phyloP scores from a whole-genome alignment of 257 asterid species.

The Craterostigma plantagineum region DNA sequence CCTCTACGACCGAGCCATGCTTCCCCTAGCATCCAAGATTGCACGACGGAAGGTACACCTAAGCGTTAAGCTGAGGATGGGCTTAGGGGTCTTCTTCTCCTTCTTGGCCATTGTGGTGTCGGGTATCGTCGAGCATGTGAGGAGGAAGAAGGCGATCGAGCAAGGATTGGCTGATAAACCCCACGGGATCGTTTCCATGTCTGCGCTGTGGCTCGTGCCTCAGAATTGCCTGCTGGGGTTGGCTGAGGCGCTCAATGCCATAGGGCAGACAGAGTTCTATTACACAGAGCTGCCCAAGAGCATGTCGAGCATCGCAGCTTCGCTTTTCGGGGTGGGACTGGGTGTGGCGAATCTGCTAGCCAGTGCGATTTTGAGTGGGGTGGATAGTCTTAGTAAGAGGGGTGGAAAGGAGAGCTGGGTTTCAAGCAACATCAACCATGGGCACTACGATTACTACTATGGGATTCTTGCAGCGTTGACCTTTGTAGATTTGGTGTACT shows the following conservation, averaged over 20 bases:
- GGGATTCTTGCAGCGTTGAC: slow-evolving; percentile 41
- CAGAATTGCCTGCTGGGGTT: slow-evolving; percentile 37
- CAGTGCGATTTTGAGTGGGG: slow-evolving; percentile 28
- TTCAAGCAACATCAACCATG: slow-evolving; percentile 42
- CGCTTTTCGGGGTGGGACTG: slow-evolving; percentile 21
- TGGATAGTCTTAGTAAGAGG: slow-evolving; percentile 16
- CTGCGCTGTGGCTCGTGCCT: slow-evolving; percentile 64
- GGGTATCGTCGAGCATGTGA: slow-evolving; percentile 27
- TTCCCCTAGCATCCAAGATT: slow-evolving; percentile 42
- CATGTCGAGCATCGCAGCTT: slow-evolving; percentile 56
- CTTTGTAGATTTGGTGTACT: slow-evolving; percentile 29
- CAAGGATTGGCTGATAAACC: not conserved
- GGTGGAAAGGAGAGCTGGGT: slow-evolving; percentile 53
- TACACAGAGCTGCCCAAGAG: slow-evolving; percentile 45
- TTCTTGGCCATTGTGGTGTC: slow-evolving; percentile 27
- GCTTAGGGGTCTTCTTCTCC: slow-evolving; percentile 41
- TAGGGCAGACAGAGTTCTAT: slow-evolving; percentile 50
- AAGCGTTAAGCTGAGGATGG: slow-evolving; percentile 36
- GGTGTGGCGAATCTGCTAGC: slow-evolving; percentile 30
- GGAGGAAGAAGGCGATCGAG: slow-evolving; percentile 12
- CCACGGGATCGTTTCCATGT: slow-evolving; percentile 10
- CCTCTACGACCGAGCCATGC: slow-evolving; percentile 32
- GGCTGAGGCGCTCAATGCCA: slow-evolving; percentile 34
- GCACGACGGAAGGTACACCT: slow-evolving; percentile 20
- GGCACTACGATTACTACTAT: slow-evolving; percentile 51